These are phyloP conservation scores for Rubroboletus satanas DNA, from an alignment of 768 basidiomycete genomes.

Conservation along the genomic window DNA sequence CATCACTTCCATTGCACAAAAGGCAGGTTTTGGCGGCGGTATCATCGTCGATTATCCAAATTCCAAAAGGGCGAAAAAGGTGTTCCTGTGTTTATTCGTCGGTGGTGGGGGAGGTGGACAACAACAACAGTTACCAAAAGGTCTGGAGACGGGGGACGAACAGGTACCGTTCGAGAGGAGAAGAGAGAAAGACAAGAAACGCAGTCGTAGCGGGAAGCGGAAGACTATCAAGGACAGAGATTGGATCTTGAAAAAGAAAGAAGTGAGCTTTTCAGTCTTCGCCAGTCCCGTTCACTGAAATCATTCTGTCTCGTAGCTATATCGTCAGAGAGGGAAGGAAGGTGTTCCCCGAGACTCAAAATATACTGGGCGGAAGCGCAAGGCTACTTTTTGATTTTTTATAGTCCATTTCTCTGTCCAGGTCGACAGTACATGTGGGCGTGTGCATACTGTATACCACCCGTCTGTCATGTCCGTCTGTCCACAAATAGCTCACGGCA, in stretches of 20 bases:
- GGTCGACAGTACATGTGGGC: neutral
- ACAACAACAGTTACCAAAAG: slow-evolving; percentile 69
- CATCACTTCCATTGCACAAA: slow-evolving; percentile 88
- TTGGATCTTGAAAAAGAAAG: slow-evolving; percentile 97
- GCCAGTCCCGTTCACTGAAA: slow-evolving; percentile 1
- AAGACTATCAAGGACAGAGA: slow-evolving; percentile 73
- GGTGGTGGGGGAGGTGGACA: slow-evolving; percentile 62
- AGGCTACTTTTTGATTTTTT: slow-evolving; percentile 59
- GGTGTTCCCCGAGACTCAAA: slow-evolving; percentile 82
- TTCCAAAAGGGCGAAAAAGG: slow-evolving; percentile 91
- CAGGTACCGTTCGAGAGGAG: slow-evolving; percentile 73
- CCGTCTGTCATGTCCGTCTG: slow-evolving; percentile 26
- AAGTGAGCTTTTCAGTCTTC: slow-evolving; percentile 45
- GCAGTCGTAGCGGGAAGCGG: slow-evolving; percentile 61
- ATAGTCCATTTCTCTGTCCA: neutral
- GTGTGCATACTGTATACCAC: slow-evolving; percentile 9
- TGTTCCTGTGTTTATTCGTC: slow-evolving; percentile 90
- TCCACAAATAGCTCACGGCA: slow-evolving; percentile 42
- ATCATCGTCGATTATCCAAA: slow-evolving; percentile 97
- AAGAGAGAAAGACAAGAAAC: slow-evolving; percentile 60
- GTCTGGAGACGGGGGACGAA: slow-evolving; percentile 66
- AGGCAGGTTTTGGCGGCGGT: slow-evolving; percentile 95
- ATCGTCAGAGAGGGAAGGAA: slow-evolving; percentile 81
- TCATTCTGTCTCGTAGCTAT: slow-evolving; percentile 46
- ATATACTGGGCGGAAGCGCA: slow-evolving; percentile 90